phyloP scores from a whole-genome alignment of 148 eudicot genomes.

The Camellia granthamiana region DNA sequence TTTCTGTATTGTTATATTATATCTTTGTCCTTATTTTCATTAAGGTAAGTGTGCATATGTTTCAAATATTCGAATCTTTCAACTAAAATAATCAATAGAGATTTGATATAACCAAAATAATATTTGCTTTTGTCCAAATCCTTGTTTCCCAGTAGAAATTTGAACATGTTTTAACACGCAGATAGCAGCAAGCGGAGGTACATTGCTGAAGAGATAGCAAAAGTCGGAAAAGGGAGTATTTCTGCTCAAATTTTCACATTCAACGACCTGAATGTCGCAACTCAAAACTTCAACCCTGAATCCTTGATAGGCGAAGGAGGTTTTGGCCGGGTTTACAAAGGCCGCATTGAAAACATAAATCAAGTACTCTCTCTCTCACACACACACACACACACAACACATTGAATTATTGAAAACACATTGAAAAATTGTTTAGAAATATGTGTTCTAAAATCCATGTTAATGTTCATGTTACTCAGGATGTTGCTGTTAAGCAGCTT shows the following conservation, averaged over 20 bases:
- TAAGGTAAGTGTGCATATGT: not conserved
- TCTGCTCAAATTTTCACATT: conserved; percentile 49
- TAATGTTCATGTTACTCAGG: conserved; percentile 10
- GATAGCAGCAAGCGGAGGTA: conserved; percentile 74
- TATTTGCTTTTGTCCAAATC: not conserved
- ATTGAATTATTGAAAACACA: not conserved
- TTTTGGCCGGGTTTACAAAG: conserved; percentile 85
- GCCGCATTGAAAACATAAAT: conserved; percentile 32
- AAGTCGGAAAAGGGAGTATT: conserved; percentile 62
- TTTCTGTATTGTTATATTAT: too few species aligned
- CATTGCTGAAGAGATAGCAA: conserved; percentile 65
- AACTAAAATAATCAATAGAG: not conserved
- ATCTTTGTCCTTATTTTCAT: too few species aligned
- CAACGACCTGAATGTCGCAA: conserved; percentile 48
- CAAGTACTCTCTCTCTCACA: conserved; percentile 25
- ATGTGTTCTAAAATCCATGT: not conserved
- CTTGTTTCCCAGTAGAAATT: not conserved
- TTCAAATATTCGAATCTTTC: not conserved
- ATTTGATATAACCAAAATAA: not conserved
- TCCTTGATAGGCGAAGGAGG: conserved; percentile 83
- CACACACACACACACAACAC: too few species aligned
- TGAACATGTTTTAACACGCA: conserved; percentile 21
- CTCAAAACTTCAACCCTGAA: conserved; percentile 46
- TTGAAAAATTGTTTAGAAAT: too few species aligned
- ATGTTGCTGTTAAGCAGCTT: conserved; percentile 23